These are phyloP conservation scores for Pichia sp. DNA, from an alignment of 1,139 yeast species.

Conservation along the genomic window DNA sequence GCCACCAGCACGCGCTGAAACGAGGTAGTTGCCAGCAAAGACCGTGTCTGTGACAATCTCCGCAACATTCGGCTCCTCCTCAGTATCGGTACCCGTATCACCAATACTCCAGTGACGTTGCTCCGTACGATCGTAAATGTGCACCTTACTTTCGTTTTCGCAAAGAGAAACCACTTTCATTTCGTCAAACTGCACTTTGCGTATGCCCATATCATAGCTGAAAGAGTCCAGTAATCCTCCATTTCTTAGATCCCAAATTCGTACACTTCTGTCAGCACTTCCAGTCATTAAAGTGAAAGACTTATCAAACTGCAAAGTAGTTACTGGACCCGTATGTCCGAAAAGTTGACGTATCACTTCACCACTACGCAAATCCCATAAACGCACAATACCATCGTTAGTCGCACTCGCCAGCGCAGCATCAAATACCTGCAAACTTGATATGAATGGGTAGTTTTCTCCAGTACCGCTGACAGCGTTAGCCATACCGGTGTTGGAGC, in stretches of 20 bases:
- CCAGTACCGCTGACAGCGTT: slow-evolving; percentile 3
- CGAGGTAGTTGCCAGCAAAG: slow-evolving; percentile 53
- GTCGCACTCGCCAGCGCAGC: slow-evolving; percentile 75
- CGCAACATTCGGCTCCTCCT: not conserved
- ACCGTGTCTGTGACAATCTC: slow-evolving; percentile 28
- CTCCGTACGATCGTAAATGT: slow-evolving; percentile 48
- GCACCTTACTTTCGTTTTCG: slow-evolving; percentile 40
- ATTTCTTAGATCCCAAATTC: slow-evolving; percentile 61
- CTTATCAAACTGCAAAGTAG: slow-evolving; percentile 63
- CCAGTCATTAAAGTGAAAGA: slow-evolving; percentile 52
- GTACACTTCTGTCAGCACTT: slow-evolving; percentile 53
- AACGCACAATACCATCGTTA: slow-evolving; percentile 63
- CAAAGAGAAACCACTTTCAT: slow-evolving; percentile 41
- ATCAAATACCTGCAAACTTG: slow-evolving; percentile 57
- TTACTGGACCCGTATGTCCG: slow-evolving; percentile 68
- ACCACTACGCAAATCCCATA: slow-evolving; percentile 72
- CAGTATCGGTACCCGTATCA: slow-evolving; percentile 15
- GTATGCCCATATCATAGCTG: slow-evolving; percentile 43
- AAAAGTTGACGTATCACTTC: slow-evolving; percentile 57
- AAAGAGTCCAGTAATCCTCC: slow-evolving; percentile 49
- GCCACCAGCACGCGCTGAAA: slow-evolving; percentile 57
- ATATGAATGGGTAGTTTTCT: slow-evolving; percentile 36
- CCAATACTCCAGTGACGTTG: slow-evolving; percentile 49
- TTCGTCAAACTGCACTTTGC: slow-evolving; percentile 48
- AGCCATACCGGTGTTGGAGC: not conserved